Evolutionary conservation across 1,284 basidiomycete genomes (phyloP), one percentile per base, ranked within the genome.

Genomic region (Mrakiaceae sp.): DNA sequence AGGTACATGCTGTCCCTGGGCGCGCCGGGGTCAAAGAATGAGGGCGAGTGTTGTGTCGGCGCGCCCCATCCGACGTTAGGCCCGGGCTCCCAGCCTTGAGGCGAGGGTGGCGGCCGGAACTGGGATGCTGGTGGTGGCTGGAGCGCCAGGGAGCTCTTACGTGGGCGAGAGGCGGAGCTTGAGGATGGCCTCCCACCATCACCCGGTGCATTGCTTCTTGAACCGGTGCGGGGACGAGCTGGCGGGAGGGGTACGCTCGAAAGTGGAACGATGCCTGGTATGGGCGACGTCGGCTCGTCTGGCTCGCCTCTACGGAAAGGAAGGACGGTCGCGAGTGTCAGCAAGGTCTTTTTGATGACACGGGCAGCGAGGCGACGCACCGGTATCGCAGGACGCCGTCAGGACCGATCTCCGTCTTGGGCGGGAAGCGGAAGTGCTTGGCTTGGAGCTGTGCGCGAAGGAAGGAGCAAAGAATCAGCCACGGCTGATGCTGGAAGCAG

Each of bases 361-460:
- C 2, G 9, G 40, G 42, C 16, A 61, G 7, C 11, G 60, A 16
- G 60, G 60, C n/a, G 60, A 63, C 44, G 46, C 39, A 76, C 73
- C 87, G 81, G 74, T 94, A 96, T 39, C 88, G 82, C 42, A 85
- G 85, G 6, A 87, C 71, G 64, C 91, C 91, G 73, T 95, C 91
- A 1, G 82, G 79, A 48, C 88, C 90, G 49, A 87, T 78, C 72
- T 93, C 89, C 51, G 91, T 86, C 74, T 90, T 86, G 42, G 91
- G 90, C 3, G 92, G 89, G 72, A 89, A 89, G 44, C 91, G 82
- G 72, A 95, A 95, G 72, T 93, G 90, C 2, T 87, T 87, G 75
- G 90, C 90, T 75, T 92, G 87, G 60, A 96, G 82, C 63, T 64
- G 27, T 7, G 12, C 11, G 39, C 14, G 12, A 59, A 7, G 14